A percentile compares a stretch with the other conserved stretches of the same genome.
phyloP scores from a whole-genome alignment of 768 basidiomycete species.

The Rhizopogon sp. region DNA sequence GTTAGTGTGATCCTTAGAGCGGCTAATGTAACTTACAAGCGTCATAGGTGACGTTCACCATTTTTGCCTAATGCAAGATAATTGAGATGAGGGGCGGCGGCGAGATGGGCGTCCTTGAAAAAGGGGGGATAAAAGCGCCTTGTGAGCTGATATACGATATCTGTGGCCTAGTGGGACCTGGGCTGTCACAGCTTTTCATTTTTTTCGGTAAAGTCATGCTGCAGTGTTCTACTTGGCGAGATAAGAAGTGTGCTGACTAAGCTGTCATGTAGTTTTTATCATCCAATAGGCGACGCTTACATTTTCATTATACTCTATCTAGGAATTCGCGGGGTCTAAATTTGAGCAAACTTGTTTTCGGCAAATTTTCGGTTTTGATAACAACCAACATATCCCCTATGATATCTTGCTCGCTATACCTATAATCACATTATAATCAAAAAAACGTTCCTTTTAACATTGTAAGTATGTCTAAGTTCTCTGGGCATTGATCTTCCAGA shows the following conservation, averaged over 20 bases:
- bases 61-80: constrained; percentile 9
- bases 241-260: constrained; percentile 11
- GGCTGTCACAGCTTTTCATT: constrained; percentile 2
- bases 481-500: background rate
- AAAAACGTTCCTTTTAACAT: background rate
- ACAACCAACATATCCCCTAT: background rate
- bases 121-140: background rate
- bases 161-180: constrained; percentile 13
- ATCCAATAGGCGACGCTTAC: background rate
- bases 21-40: constrained; percentile 25
- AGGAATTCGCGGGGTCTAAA: background rate
- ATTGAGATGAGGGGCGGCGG: background rate
- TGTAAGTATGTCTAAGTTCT: background rate
- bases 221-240: constrained; percentile 4
- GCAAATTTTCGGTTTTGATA: too few relatives aligned
- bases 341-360: background rate
- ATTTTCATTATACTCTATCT: background rate
- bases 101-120: constrained; percentile 5
- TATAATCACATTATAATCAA: background rate
- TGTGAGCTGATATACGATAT: constrained; percentile 14
- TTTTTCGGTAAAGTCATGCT: background rate
- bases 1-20: background rate
- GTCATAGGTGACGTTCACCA: constrained; percentile 43
- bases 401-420: background rate
- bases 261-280: background rate